Conservation (phyloP, 2,329 filamentous ascomycete genomes). For the Orbilia javanica region DNA sequence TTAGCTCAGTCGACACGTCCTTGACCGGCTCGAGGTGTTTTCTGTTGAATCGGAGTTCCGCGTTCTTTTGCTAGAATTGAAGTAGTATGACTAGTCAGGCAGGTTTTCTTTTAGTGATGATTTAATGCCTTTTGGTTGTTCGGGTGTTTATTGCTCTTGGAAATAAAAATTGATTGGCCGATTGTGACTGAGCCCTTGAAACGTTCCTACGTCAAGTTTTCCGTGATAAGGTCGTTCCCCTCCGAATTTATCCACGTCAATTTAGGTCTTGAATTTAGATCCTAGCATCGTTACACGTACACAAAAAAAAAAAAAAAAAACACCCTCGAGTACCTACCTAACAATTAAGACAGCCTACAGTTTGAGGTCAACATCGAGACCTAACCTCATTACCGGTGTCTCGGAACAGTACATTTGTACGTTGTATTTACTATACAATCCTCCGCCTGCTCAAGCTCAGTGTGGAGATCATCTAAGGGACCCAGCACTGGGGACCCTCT, state of each 20-base stretch:
- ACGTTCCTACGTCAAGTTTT: background rate
- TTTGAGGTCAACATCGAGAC: background rate
- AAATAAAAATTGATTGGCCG: background rate
- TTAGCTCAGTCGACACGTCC: constrained; percentile 38
- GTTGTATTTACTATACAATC: background rate
- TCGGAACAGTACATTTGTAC: background rate
- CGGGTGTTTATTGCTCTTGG: background rate
- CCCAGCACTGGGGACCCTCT: background rate
- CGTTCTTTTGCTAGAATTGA: background rate
- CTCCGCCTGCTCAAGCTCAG: background rate
- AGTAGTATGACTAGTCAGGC: background rate
- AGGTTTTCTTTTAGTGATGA: constrained; percentile 1
- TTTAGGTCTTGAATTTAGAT: background rate
- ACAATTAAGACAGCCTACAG: background rate
- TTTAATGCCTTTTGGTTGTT: background rate
- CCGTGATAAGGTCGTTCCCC: background rate
- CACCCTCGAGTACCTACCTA: background rate
- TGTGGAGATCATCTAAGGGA: constrained; percentile 9
- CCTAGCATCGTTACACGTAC: background rate
- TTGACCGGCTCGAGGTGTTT: background rate
- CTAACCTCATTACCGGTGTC: background rate
- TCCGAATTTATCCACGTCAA: background rate
- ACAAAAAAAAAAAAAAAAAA: background rate
- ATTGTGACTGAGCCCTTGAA: background rate
- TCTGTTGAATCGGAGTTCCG: background rate